phyloP scores from a whole-genome alignment of 768 basidiomycete genomes.

The Tricholoma sp. region DNA sequence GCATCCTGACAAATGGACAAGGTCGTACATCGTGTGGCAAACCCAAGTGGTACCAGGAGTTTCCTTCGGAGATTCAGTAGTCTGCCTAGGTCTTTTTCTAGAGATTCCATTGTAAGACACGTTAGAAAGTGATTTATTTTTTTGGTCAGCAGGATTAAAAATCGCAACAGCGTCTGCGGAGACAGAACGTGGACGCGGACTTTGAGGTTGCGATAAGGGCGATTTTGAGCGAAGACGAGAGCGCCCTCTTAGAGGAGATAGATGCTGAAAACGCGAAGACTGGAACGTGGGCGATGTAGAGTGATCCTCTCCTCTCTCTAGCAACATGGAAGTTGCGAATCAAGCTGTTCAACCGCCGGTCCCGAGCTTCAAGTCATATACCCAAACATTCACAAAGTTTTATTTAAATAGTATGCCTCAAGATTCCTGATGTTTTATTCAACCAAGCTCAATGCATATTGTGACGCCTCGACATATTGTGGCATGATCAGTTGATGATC shows the following conservation, averaged over 20 bases:
- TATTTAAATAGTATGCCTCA: too few species aligned
- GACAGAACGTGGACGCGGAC: slow-evolving; percentile 2
- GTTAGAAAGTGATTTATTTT: slow-evolving; percentile 3
- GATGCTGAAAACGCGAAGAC: neutral
- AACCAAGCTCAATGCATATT: too few species aligned
- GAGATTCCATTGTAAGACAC: slow-evolving; percentile 8
- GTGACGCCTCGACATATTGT: too few species aligned
- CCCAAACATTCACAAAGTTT: too few species aligned
- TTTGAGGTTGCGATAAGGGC: slow-evolving; percentile 14
- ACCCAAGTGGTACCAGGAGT: slow-evolving; percentile 29
- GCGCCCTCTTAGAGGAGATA: slow-evolving; percentile 4
- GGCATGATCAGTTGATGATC: too few species aligned
- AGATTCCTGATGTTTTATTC: too few species aligned
- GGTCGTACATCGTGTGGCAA: slow-evolving; percentile 33
- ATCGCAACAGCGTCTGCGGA: slow-evolving; percentile 1
- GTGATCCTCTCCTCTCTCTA: slow-evolving; percentile 31
- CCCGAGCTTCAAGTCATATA: too few species aligned
- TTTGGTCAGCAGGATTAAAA: slow-evolving; percentile 5
- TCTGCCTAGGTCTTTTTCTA: slow-evolving; percentile 9
- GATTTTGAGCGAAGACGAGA: slow-evolving; percentile 6
- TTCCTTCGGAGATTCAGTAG: slow-evolving; percentile 5
- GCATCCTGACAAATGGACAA: slow-evolving; percentile 36
- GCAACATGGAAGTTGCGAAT: slow-evolving; percentile 31
- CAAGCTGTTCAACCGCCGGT: neutral
- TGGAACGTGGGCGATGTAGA: neutral